Percentiles rank a stretch among this genome's conserved stretches.
Conservation (phyloP, 495 filamentous ascomycete genomes). For the Xylaria cubensis region DNA sequence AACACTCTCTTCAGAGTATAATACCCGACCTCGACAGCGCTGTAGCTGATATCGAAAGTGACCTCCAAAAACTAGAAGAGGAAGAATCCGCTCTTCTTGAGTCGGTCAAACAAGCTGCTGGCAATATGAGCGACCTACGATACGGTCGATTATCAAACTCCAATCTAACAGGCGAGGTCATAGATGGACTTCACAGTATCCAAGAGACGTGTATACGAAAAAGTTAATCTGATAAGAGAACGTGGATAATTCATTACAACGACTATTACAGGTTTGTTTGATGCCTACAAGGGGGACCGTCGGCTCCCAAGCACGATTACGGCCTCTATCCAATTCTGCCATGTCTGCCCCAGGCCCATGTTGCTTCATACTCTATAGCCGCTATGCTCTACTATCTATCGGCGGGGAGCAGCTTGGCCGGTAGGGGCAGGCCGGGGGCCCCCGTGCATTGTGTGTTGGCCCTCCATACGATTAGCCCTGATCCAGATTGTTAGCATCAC, state of each 20-base stretch:
- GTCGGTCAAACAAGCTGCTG: conserved; percentile 67
- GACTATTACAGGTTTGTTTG: conserved; percentile 12
- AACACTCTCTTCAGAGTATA: conserved; percentile 69
- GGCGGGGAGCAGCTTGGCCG: conserved; percentile 41
- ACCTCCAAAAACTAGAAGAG: conserved; percentile 67
- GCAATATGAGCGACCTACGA: conserved; percentile 79
- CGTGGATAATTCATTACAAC: conserved; percentile 25
- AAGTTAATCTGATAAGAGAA: conserved; percentile 37
- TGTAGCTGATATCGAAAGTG: conserved; percentile 66
- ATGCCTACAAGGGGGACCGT: background rate
- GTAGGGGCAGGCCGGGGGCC: conserved; percentile 35
- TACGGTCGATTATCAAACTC: conserved; percentile 76
- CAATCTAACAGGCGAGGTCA: conserved; percentile 63
- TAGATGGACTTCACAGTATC: conserved; percentile 67
- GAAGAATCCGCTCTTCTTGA: conserved; percentile 67
- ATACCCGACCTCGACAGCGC: conserved; percentile 72
- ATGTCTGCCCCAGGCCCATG: background rate
- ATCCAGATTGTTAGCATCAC: conserved; percentile 9
- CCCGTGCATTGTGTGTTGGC: conserved; percentile 32
- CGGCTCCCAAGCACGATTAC: background rate
- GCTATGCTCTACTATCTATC: conserved; percentile 24
- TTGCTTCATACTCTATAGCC: background rate
- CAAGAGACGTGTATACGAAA: conserved; percentile 66
- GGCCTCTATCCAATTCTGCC: background rate
- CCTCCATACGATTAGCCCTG: conserved; percentile 45